Base-by-base conservation (phyloP, 228 moss, liverwort and hornwort species). In the Sphagnum fallax region DNA sequence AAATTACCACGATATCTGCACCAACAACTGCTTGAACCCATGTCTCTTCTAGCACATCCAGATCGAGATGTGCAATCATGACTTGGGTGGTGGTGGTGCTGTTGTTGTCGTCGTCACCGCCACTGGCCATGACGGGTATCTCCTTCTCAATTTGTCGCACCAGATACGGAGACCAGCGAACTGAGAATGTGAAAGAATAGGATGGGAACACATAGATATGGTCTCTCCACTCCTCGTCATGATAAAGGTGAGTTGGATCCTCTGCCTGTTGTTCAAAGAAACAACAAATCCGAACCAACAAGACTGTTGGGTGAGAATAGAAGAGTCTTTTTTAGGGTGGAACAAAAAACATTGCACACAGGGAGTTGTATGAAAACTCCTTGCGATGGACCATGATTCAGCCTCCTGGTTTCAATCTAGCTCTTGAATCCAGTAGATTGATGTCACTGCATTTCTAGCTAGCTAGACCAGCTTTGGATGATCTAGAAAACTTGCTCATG, bases 81-180 rank as follows among this genome's bases (percentile, higher is more conserved):
- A 55, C 14, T 4, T 74, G 61, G 6, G 70, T 73, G 52, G 2
- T 55, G 69, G 58, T 8, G 12, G 55, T 63, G 16, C 53, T 47
- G 6, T 75, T 65, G 5, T 69, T 73, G 32, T 32, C 32, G 32
- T 32, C 32, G 32, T 32, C 32, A 32, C 32, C 32, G 32, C 32
- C 32, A 32, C 32, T 32, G 32, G 32, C 32, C 32, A 32, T 32
- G 58, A 72, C 80, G 2, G 73, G 69, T 0, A 82, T 8, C 71
- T 67, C 70, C 70, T 76, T 77, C 5, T 67, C 4, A 18, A 86
- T 80, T 47, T 80, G 80, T 48, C 78, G 86, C 67, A 93, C 65
- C n/a, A 97, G 78, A 72, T 88, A 90, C 0, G 93, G 75, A 72
- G 93, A 88, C 93, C 93, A 93, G 59, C 77, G 71, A 47, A 80